Percentiles rank a stretch among this genome's conserved stretches.
Evolutionary conservation across 2,329 filamentous ascomycete species (phyloP).

Genomic region (Claviceps spartinae): DNA sequence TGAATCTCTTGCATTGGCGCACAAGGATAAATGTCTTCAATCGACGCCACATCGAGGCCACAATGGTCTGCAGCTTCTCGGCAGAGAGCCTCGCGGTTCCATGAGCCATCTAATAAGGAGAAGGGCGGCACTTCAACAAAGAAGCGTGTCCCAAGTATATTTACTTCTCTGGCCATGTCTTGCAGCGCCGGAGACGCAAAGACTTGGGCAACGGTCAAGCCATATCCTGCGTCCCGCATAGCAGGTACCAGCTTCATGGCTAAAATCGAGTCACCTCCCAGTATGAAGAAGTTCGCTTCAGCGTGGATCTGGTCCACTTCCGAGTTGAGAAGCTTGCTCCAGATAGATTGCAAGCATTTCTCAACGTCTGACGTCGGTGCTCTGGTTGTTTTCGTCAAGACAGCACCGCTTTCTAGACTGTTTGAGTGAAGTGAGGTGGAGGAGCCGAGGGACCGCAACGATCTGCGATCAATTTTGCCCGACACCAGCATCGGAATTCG

Average conservation of each 20-base stretch:
- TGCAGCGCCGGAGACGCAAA: not conserved
- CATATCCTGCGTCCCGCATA: not conserved
- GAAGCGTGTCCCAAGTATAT: not conserved
- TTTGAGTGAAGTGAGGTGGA: not conserved
- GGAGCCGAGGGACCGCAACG: not conserved
- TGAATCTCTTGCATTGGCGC: conserved; percentile 12
- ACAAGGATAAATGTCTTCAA: conserved; percentile 12
- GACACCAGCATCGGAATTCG: conserved; percentile 1
- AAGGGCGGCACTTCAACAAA: not conserved
- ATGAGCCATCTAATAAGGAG: not conserved
- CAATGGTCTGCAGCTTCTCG: conserved; percentile 7
- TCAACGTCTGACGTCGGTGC: not conserved
- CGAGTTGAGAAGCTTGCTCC: not conserved
- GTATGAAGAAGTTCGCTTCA: conserved; percentile 1
- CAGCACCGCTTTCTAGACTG: not conserved
- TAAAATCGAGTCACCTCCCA: conserved; percentile 1
- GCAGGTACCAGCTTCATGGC: conserved; percentile 3
- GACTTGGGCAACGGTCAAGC: not conserved
- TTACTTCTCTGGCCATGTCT: not conserved
- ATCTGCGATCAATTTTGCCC: not conserved
- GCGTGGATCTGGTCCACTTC: not conserved
- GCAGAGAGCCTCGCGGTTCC: not conserved
- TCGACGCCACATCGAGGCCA: conserved; percentile 1
- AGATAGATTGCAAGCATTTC: not conserved
- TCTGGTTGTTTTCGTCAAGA: not conserved